Evolutionary conservation across 2,329 filamentous ascomycete species (phyloP).

Genomic region (Pseudogymnoascus sp.): DNA sequence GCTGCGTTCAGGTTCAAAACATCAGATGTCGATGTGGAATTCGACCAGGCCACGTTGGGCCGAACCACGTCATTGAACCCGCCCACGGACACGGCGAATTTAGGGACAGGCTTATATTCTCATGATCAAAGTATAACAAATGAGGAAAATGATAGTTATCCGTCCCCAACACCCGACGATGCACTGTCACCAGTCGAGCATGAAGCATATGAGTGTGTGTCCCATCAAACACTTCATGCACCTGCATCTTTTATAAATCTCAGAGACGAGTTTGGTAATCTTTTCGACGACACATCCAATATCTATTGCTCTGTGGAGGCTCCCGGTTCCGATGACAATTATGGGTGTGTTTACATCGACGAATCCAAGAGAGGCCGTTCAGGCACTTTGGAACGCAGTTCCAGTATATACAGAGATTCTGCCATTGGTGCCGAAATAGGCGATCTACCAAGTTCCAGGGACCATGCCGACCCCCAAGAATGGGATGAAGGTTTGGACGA

Average conservation of each 20-base stretch:
- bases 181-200: neutral
- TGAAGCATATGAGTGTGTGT: neutral
- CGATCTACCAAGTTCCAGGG: neutral
- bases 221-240: neutral
- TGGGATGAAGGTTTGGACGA: neutral
- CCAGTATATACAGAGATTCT: neutral
- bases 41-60: neutral
- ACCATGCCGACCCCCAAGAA: neutral
- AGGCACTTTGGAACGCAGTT: neutral
- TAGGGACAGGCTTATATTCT: neutral
- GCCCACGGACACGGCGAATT: neutral
- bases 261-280: neutral
- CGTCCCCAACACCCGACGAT: neutral
- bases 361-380: neutral
- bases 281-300: neutral
- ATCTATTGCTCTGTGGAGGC: neutral
- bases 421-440: neutral
- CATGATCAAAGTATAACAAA: neutral
- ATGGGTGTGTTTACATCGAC: neutral
- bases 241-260: neutral
- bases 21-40: neutral
- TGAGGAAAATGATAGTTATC: neutral
- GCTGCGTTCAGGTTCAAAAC: constrained; percentile 15
- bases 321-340: neutral
- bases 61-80: neutral